phyloP scores from a whole-genome alignment of 495 filamentous ascomycete genomes.

The Penicillium simplicissimum region DNA sequence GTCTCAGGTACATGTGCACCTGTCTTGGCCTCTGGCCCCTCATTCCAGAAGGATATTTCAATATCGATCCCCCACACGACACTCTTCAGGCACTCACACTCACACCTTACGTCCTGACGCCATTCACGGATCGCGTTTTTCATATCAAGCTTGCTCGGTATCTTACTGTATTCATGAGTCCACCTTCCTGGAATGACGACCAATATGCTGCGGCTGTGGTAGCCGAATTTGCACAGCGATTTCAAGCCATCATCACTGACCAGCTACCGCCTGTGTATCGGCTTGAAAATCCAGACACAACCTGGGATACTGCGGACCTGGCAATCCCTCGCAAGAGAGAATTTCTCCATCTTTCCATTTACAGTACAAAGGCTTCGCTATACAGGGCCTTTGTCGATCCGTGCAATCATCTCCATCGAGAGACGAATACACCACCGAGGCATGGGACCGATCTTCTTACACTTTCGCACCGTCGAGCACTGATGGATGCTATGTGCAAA shows the following conservation, averaged over 20 bases:
- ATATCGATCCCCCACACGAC: constrained; percentile 21
- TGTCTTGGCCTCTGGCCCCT: constrained; percentile 24
- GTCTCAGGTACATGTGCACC: constrained; percentile 16
- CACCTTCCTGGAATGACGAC: constrained; percentile 22
- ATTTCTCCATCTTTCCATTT: constrained; percentile 18
- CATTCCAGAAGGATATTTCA: constrained; percentile 25
- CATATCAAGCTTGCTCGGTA: constrained; percentile 21
- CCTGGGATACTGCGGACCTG: constrained; percentile 14
- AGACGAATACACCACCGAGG: constrained; percentile 1
- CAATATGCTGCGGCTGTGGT: constrained; percentile 13
- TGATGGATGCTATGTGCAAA: constrained; percentile 18
- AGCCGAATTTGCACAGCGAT: constrained; percentile 20
- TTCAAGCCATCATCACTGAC: constrained; percentile 21
- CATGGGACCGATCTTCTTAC: constrained; percentile 17
- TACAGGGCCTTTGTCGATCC: constrained; percentile 24
- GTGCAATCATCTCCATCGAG: constrained; percentile 18
- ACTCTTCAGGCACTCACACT: constrained; percentile 7
- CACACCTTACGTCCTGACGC: constrained; percentile 17
- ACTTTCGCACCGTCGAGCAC: constrained; percentile 18
- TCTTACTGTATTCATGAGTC: constrained; percentile 23
- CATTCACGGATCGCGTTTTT: constrained; percentile 22
- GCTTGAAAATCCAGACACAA: constrained; percentile 16
- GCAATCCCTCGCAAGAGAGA: constrained; percentile 17
- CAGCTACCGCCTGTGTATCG: constrained; percentile 16
- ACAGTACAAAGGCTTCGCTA: constrained; percentile 12